A percentile compares a stretch with the other conserved stretches of the same genome.
Evolutionary conservation across 805 yeast genomes (phyloP).

Genomic region (Citeromyces matritensis): DNA sequence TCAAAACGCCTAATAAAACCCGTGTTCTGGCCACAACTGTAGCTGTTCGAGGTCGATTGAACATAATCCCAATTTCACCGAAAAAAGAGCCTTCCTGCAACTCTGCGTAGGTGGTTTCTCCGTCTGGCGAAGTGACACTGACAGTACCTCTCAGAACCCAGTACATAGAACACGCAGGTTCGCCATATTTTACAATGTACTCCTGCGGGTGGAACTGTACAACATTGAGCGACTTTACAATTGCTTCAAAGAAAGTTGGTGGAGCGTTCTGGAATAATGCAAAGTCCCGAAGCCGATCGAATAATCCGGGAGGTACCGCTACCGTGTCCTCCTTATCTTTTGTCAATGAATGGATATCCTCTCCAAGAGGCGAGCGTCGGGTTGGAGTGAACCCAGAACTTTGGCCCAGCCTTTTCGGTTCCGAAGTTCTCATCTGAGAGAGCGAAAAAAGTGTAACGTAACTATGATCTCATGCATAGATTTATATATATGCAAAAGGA

Average conservation of each 20-base stretch:
- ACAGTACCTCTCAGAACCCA: conserved; percentile 70
- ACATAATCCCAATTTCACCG: conserved; percentile 69
- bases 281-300: conserved; percentile 37
- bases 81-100: conserved; percentile 55
- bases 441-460: too few species aligned
- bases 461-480: too few species aligned
- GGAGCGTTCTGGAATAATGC: conserved; percentile 60
- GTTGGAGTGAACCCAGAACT: conserved; percentile 9
- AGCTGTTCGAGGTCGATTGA: conserved; percentile 66
- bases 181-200: conserved; percentile 56
- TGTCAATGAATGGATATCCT: conserved; percentile 31
- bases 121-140: conserved; percentile 64
- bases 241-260: conserved; percentile 39
- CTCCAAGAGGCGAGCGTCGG: conserved; percentile 13
- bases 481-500: too few species aligned
- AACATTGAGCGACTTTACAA: conserved; percentile 40
- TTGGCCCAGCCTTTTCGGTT: too few species aligned
- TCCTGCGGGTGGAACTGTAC: conserved; percentile 56
- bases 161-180: conserved; percentile 62
- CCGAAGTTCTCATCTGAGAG: too few species aligned
- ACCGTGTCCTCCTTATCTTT: background rate
- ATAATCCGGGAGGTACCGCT: conserved; percentile 34
- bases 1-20: conserved; percentile 54
- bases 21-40: conserved; percentile 58
- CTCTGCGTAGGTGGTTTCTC: conserved; percentile 62